phyloP scores from a whole-genome alignment of 1,139 yeast species.

The Candida sojae region DNA sequence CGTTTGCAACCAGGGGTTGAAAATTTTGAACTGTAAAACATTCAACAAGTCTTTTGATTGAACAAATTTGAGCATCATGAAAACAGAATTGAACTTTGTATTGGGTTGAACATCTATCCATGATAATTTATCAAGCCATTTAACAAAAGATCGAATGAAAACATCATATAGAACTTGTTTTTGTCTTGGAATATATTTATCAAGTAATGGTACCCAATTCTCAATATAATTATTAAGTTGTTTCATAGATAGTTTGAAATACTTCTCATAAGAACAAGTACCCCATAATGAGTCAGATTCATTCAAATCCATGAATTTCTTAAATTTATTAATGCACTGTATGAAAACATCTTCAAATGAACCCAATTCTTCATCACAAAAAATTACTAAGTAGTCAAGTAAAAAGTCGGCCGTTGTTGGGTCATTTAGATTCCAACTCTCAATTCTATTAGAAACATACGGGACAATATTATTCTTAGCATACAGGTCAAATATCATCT shows the following conservation, averaged over 20 bases:
- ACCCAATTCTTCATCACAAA: constrained; percentile 17
- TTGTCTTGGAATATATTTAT: constrained; percentile 2
- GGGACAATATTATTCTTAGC: constrained; percentile 21
- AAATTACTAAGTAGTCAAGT: constrained; percentile 20
- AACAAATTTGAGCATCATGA: constrained; percentile 3
- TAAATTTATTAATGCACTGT: constrained; percentile 15
- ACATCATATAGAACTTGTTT: not conserved
- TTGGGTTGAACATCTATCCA: constrained; percentile 3
- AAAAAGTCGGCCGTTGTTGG: constrained; percentile 4
- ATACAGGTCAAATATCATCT: constrained; percentile 14
- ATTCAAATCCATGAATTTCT: constrained; percentile 14
- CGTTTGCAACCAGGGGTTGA: constrained; percentile 28
- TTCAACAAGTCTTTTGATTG: constrained; percentile 7
- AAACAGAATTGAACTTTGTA: constrained; percentile 3
- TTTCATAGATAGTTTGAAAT: not conserved
- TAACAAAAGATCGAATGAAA: constrained; percentile 5
- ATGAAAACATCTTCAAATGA: constrained; percentile 15
- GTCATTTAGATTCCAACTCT: not conserved
- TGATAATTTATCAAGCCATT: constrained; percentile 1
- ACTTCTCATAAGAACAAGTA: not conserved
- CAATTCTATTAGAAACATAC: not conserved
- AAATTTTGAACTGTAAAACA: constrained; percentile 30
- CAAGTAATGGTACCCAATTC: constrained; percentile 7
- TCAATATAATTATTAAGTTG: constrained; percentile 8
- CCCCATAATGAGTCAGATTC: constrained; percentile 21